Conservation (phyloP, 352 stramenopile species). For the Pythium pyrilobum region DNA sequence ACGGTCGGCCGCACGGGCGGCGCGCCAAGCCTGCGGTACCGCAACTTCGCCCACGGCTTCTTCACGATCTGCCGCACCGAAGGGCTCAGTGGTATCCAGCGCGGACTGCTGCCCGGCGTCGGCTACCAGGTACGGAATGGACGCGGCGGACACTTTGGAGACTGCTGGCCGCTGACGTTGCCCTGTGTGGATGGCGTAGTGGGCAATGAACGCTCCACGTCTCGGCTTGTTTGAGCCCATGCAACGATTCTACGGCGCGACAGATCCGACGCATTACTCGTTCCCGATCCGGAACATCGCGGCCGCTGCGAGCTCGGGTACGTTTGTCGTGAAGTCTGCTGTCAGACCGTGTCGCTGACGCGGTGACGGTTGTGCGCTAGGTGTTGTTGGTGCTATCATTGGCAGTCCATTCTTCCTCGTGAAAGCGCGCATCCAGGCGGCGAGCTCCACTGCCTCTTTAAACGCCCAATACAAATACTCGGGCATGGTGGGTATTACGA, state of each 20-base stretch:
- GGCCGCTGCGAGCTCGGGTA: conserved; percentile 62
- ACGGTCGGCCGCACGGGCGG: conserved; percentile 21
- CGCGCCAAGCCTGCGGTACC: conserved; percentile 50
- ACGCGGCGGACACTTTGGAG: too few species aligned
- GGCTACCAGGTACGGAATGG: conserved; percentile 53
- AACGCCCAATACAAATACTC: conserved; percentile 84
- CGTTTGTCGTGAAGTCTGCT: not conserved
- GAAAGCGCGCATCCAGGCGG: conserved; percentile 79
- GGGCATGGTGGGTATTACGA: conserved; percentile 73
- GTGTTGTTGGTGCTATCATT: conserved; percentile 68
- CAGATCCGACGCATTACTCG: conserved; percentile 64
- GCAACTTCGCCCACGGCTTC: conserved; percentile 84
- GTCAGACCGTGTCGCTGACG: not conserved
- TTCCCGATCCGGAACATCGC: conserved; percentile 74
- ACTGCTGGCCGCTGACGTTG: too few species aligned
- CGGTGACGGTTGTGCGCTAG: conserved; percentile 15
- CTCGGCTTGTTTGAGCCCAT: conserved; percentile 77
- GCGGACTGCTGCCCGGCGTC: conserved; percentile 69
- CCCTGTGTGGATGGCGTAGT: conserved; percentile 18
- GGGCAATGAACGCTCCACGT: conserved; percentile 75
- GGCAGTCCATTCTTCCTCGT: conserved; percentile 85
- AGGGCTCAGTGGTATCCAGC: conserved; percentile 72
- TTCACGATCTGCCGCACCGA: conserved; percentile 78
- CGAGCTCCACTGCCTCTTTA: conserved; percentile 62
- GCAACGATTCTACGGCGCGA: conserved; percentile 74